Percentiles rank a stretch among this genome's conserved stretches.
Evolutionary conservation across 2,329 filamentous ascomycete genomes (phyloP).

Genomic region (Trichoderma cornu-damae): DNA sequence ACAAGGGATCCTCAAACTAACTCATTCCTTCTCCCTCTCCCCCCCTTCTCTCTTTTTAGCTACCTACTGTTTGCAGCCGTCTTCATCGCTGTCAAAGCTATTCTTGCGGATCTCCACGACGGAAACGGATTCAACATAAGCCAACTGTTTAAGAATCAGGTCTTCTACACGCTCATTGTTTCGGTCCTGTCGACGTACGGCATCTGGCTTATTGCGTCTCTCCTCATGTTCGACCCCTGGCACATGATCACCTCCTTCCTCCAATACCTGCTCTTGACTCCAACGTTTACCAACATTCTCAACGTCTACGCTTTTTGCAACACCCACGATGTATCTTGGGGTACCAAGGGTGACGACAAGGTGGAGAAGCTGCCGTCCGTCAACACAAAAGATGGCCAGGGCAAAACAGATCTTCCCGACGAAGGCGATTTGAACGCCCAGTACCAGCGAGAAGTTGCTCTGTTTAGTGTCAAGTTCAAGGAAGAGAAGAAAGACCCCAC

Average conservation of each 20-base stretch:
- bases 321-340: constrained; percentile 96
- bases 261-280: constrained; percentile 91
- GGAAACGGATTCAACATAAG: constrained; percentile 60
- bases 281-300: constrained; percentile 95
- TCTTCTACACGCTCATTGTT: constrained; percentile 91
- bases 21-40: too few relatives aligned
- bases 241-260: constrained; percentile 96
- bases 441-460: constrained; percentile 77
- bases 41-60: too few relatives aligned
- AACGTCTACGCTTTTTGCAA: constrained; percentile 99
- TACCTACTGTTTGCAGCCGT: constrained; percentile 93
- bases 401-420: constrained; percentile 93
- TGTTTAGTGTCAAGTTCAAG: constrained; percentile 69
- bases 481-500: constrained; percentile 61
- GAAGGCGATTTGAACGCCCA: constrained; percentile 93
- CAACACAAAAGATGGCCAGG: constrained; percentile 78
- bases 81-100: constrained; percentile 85
- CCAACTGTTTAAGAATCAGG: constrained; percentile 75
- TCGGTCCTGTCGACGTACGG: constrained; percentile 89
- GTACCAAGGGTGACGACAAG: constrained; percentile 97
- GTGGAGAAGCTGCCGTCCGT: constrained; percentile 84
- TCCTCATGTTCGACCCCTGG: constrained; percentile 97
- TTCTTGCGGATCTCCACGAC: constrained; percentile 63
- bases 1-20: constrained; percentile 23
- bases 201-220: constrained; percentile 83